Evolutionary conservation across 2,329 filamentous ascomycete genomes (phyloP), one percentile per base, ranked within the genome.

Genomic region (Beauveria scarabaeidicola): DNA sequence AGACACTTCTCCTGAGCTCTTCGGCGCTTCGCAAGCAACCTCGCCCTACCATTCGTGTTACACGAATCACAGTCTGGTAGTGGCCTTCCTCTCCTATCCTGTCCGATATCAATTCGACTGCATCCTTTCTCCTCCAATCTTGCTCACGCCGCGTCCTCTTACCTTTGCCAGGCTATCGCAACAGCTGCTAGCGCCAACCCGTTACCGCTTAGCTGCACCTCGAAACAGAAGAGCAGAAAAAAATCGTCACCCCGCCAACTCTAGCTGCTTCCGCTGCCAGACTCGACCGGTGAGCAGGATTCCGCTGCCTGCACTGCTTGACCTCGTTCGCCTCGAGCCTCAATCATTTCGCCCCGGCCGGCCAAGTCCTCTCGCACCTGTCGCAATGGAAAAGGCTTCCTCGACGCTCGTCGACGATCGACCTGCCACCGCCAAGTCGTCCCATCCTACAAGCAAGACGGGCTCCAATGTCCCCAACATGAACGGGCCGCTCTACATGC

Each of bases 401-500:
- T 44, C 56, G 27, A 40, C 57, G 10, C 29, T 51, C 19, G 50
- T 36, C 41, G 51, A 53, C 19, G 29, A 56, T 27, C 52, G 52
- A 19, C 21, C 40, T 25, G 67, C 63, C 25, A 59, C 63, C 59
- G 58, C 63, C 29, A 66, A 62, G 52, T 57, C 65, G 58, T 52
- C 67, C 54, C 58, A 64, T 46, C 68, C 67, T 25, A 67, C 67
- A 32, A 65, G 69, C 63, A 67, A 72, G 64, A 67, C 66, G 48
- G 68, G 66, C 56, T 67, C 70, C 58, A 72, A 69, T 67, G 71
- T 67, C 41, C 64, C 70, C 60, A 77, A 75, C 64, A 81, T 81
- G 77, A 81, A 81, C 65, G 78, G 79, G 3, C 80, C 80, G n/a
- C 72, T 83, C 53, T 84, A 84, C 68, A 81, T 78, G 77, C 81